phyloP scores from a whole-genome alignment of 2,329 filamentous ascomycete genomes.

The Alternaria triticina region DNA sequence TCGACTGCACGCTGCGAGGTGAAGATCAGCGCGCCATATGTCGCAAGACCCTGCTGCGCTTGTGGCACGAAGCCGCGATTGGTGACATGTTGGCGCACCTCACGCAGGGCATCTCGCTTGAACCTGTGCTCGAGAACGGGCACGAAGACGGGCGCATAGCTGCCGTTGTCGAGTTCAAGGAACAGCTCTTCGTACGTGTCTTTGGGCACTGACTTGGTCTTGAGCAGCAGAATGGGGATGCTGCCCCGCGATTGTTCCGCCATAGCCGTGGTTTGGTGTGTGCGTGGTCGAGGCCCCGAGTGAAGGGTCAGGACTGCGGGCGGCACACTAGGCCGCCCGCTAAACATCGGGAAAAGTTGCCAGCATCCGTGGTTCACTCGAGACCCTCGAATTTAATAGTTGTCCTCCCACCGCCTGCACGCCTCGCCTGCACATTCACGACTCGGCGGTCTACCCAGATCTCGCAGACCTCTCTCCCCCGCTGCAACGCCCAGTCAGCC shows the following conservation, averaged over 20 bases:
- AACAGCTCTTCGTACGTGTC: constrained; percentile 78
- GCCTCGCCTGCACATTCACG: neutral
- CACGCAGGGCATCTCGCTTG: constrained; percentile 63
- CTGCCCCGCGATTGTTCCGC: constrained; percentile 25
- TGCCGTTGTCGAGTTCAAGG: constrained; percentile 50
- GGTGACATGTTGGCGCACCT: constrained; percentile 60
- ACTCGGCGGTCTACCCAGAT: constrained; percentile 9
- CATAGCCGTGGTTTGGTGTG: constrained; percentile 26
- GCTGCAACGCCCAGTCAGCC: constrained; percentile 20
- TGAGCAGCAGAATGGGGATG: constrained; percentile 72
- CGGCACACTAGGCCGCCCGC: constrained; percentile 13
- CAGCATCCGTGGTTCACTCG: constrained; percentile 22
- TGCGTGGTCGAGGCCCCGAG: constrained; percentile 9
- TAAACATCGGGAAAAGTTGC: constrained; percentile 33
- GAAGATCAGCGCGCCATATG: constrained; percentile 80
- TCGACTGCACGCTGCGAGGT: constrained; percentile 86
- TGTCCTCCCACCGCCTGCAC: constrained; percentile 20
- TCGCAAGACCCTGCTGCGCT: constrained; percentile 26
- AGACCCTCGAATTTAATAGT: constrained; percentile 34
- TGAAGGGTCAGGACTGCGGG: constrained; percentile 8
- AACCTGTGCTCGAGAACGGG: constrained; percentile 78
- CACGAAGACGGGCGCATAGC: constrained; percentile 72
- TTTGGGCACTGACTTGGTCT: constrained; percentile 74
- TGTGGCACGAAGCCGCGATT: constrained; percentile 47
- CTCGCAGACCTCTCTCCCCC: constrained; percentile 9